Conservation (phyloP, 2,329 filamentous ascomycete genomes). For the Capronia coronata region DNA sequence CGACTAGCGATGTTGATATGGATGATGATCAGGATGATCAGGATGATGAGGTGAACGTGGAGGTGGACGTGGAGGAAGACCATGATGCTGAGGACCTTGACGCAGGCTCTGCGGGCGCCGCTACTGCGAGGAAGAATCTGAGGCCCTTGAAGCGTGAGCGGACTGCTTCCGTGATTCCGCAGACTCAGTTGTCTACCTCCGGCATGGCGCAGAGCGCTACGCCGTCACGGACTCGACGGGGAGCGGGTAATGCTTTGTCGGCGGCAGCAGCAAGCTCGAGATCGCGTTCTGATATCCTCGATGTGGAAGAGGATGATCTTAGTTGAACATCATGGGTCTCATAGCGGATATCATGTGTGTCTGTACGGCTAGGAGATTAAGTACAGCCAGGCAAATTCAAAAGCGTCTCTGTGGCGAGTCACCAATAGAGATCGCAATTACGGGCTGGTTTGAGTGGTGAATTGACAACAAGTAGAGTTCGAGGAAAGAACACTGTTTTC, state of each 20-base stretch:
- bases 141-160: conserved; percentile 7
- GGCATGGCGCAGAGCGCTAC: not conserved
- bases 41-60: conserved; percentile 12
- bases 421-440: too few relatives aligned
- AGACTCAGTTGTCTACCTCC: conserved; percentile 4
- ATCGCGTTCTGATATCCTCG: not conserved
- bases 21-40: conserved; percentile 26
- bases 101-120: not conserved
- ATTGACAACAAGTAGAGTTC: too few relatives aligned
- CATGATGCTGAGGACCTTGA: conserved; percentile 19
- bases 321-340: not conserved
- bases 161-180: conserved; percentile 2
- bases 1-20: conserved; percentile 16
- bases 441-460: too few relatives aligned
- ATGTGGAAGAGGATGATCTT: conserved; percentile 7
- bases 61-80: too few relatives aligned
- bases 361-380: too few relatives aligned
- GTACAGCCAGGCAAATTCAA: too few relatives aligned
- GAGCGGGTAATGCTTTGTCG: too few relatives aligned
- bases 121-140: not conserved
- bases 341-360: not conserved
- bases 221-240: not conserved
- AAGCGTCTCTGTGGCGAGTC: too few relatives aligned
- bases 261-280: not conserved
- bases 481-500: too few relatives aligned